Percentiles rank a stretch among this genome's conserved stretches.
phyloP scores from a whole-genome alignment of 208 protist species.

The Leishmania guyanensis region DNA sequence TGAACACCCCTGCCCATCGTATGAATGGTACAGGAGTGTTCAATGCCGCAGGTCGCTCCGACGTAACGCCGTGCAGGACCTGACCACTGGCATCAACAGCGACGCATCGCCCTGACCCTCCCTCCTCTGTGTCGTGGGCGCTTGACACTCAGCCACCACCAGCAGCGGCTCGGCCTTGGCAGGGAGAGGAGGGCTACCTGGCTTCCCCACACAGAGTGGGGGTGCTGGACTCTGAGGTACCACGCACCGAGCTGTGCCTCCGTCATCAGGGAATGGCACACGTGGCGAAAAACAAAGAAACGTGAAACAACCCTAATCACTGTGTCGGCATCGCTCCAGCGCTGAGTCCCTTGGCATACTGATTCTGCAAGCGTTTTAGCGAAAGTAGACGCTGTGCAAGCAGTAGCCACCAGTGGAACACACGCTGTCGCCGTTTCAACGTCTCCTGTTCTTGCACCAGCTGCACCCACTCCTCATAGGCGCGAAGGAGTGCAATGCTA shows the following conservation, averaged over 20 bases:
- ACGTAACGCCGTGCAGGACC: background rate
- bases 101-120: no score
- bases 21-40: no score
- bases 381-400: constrained; percentile 76
- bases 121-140: no score
- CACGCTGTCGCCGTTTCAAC: constrained; percentile 64
- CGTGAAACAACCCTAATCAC: constrained; percentile 1
- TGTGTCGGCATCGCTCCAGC: constrained; percentile 47
- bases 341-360: constrained; percentile 67
- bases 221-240: no score
- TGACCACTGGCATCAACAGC: background rate
- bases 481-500: constrained; percentile 46
- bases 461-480: constrained; percentile 87
- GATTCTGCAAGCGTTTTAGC: constrained; percentile 71
- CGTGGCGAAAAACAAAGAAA: background rate
- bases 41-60: no score
- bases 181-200: background rate
- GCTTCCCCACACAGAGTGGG: background rate
- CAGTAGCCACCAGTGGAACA: constrained; percentile 87
- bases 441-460: constrained; percentile 84
- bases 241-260: background rate
- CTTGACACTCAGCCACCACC: background rate
- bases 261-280: background rate
- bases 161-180: background rate
- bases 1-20: no score